Base-by-base conservation (phyloP, 1,284 basidiomycete species). In the Waitea zeae region DNA sequence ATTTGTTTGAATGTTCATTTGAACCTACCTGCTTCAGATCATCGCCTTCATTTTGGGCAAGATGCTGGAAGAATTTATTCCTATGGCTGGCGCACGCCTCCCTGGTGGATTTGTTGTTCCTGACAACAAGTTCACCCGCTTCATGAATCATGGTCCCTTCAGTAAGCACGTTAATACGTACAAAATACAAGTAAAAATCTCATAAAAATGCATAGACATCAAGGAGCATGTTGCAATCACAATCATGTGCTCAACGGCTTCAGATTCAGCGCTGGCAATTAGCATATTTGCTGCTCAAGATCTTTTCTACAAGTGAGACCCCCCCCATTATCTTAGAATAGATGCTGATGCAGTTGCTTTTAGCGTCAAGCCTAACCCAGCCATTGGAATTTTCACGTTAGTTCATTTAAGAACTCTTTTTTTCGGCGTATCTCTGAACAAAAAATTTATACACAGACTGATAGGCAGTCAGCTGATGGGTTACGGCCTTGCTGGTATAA, bases 221-320 rank as follows among this genome's bases (percentile, higher is more conserved):
- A 68, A 68, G 52, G 70, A 75, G 45, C 68, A 73, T 46, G 65
- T 68, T 22, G 62, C 67, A 2, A 67, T 70, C 39, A 65, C 63
- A n/a, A 70, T 73, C 40, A 67, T 73, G 51, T 49, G 63, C 4
- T 58, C 63, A n/a, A 67, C 67, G 3, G 62, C 67, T 2, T 54
- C 61, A 3, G 51, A 53, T 3, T 60, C 61, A 2, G 67, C 67
- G 0, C 49, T 65, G 30, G 66, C 67, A 7, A 62, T 61, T 35
- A 58, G 51, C 30, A 57, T 72, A 37, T 62, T 69, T 34, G 66
- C 64, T 3, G 60, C 63, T 12, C 59, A 70, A 38, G 59, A 64
- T 26, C 49, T 70, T 3, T 70, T 61, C 48, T 67, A 69, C 44
- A 46, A 56, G n/a, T n/a, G n/a, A n/a, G n/a, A n/a, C n/a, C n/a